Percentiles rank a stretch among this genome's conserved stretches.
These are phyloP conservation scores for Lagenaria siceraria DNA, from an alignment of 306 rosid species.

Conservation along the genomic window DNA sequence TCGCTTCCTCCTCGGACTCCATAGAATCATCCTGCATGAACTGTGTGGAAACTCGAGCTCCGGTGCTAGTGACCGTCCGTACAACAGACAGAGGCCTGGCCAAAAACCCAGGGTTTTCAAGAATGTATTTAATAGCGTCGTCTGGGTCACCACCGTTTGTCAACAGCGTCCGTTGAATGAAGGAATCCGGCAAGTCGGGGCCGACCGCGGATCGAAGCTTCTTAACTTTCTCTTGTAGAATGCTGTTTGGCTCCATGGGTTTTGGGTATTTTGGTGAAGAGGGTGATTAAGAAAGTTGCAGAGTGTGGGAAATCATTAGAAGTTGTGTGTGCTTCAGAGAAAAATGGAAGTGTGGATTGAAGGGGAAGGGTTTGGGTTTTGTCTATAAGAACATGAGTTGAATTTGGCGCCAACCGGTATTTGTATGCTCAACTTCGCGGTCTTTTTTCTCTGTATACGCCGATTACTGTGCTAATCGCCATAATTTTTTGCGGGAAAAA, in stretches of 20 bases:
- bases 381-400: neutral
- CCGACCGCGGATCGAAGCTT: constrained; percentile 10
- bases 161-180: neutral
- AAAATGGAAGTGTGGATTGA: neutral
- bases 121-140: constrained; percentile 7
- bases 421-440: neutral
- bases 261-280: neutral
- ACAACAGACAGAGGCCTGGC: constrained; percentile 19
- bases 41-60: constrained; percentile 33
- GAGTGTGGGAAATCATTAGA: neutral
- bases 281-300: neutral
- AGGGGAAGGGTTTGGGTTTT: neutral
- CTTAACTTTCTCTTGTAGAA: constrained; percentile 5
- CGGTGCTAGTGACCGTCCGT: constrained; percentile 33
- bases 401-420: neutral
- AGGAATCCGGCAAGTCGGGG: constrained; percentile 4
- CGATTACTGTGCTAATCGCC: neutral
- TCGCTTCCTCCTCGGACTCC: neutral
- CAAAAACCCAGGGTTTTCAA: neutral
- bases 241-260: constrained; percentile 11
- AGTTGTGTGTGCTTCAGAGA: too few relatives aligned
- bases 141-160: neutral
- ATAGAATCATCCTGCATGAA: neutral
- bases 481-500: neutral
- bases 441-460: neutral